Conservation (phyloP, 495 filamentous ascomycete species). For the Annulohypoxylon maeteangense region DNA sequence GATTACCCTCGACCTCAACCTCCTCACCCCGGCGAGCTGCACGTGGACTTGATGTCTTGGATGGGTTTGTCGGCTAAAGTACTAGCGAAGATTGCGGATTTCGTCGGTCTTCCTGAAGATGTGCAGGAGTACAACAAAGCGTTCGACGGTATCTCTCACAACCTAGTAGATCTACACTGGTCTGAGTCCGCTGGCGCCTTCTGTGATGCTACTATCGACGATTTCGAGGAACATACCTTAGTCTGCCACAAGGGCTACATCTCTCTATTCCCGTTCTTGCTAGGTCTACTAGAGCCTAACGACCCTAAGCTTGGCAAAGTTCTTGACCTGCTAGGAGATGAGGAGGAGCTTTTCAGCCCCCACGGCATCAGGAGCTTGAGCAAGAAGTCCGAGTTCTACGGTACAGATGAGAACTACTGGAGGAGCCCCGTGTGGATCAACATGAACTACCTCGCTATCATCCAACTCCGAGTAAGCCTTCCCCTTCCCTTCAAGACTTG, state of each 20-base stretch:
- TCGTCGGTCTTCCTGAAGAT: constrained; percentile 78
- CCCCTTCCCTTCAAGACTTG: neutral
- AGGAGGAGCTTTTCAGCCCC: constrained; percentile 86
- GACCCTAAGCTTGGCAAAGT: constrained; percentile 76
- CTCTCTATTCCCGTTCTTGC: constrained; percentile 91
- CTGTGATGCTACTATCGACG: constrained; percentile 96
- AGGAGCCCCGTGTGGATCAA: constrained; percentile 96
- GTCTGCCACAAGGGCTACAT: constrained; percentile 98
- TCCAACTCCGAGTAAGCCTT: constrained; percentile 78
- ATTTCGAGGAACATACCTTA: constrained; percentile 87
- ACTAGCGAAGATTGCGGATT: constrained; percentile 78
- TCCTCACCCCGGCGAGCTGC: constrained; percentile 97
- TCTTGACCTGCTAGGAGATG: constrained; percentile 80
- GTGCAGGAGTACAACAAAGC: constrained; percentile 74
- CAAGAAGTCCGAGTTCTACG: constrained; percentile 82
- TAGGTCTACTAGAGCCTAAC: constrained; percentile 75
- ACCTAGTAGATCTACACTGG: constrained; percentile 97
- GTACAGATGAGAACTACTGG: constrained; percentile 97
- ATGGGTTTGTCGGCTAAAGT: constrained; percentile 92
- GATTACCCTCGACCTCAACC: constrained; percentile 96
- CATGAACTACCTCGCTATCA: constrained; percentile 91
- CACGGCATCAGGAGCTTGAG: constrained; percentile 89
- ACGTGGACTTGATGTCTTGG: constrained; percentile 95
- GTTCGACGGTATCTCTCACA: constrained; percentile 81
- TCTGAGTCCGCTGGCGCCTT: constrained; percentile 78